Evolutionary conservation across 176 grass and related monocot genomes (phyloP).

Genomic region (Triticum monococcum): DNA sequence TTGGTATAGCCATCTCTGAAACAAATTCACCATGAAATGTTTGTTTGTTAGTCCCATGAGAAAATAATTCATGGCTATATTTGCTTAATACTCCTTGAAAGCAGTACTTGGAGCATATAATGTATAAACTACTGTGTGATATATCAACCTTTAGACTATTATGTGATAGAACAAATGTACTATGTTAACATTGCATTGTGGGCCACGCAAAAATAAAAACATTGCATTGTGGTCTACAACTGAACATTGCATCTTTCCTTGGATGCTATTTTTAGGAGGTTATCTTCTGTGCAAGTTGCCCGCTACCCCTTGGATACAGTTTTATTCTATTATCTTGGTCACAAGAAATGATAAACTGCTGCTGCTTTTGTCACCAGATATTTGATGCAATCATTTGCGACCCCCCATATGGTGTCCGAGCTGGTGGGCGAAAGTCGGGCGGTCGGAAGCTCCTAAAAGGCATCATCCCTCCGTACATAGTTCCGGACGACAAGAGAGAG

Average conservation of each 20-base stretch:
- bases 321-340: not conserved
- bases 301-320: not conserved
- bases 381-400: conserved; percentile 93
- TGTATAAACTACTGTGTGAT: not conserved
- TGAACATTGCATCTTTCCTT: not conserved
- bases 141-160: not conserved
- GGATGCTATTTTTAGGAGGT: not conserved
- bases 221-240: not conserved
- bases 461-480: conserved; percentile 63
- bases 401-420: conserved; percentile 92
- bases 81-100: not conserved
- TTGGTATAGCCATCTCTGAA: not conserved
- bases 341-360: not conserved
- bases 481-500: conserved; percentile 82
- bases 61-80: not conserved
- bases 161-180: conserved; percentile 13
- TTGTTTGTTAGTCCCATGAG: not conserved
- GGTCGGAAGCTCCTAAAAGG: conserved; percentile 85
- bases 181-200: not conserved
- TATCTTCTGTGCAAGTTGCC: not conserved
- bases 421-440: conserved; percentile 88
- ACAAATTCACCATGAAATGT: not conserved
- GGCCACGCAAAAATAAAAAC: not conserved
- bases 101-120: not conserved
- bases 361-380: conserved; percentile 49